A percentile compares a stretch with the other conserved stretches of the same genome.
Conservation (phyloP, 371 early-diverging fungal species). For the Mucor mucedo region DNA sequence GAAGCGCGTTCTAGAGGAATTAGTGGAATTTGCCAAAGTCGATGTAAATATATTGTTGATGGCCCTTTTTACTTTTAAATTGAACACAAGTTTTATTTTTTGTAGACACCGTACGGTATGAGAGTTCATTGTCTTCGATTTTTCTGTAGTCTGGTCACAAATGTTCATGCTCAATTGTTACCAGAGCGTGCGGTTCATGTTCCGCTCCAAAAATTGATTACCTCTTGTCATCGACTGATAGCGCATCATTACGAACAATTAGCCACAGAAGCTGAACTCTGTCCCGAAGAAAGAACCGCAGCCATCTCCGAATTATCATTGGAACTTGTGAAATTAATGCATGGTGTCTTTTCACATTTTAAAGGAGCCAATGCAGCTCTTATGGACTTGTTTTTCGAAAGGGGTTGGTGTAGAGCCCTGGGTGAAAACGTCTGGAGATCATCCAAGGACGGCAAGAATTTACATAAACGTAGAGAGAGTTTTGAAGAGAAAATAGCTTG, state of each 20-base stretch:
- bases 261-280: slow-evolving; percentile 38
- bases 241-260: slow-evolving; percentile 53
- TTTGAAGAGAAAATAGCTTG: slow-evolving; percentile 55
- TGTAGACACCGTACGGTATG: slow-evolving; percentile 59
- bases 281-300: slow-evolving; percentile 51
- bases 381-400: slow-evolving; percentile 58
- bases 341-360: slow-evolving; percentile 56
- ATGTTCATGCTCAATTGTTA: slow-evolving; percentile 55
- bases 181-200: slow-evolving; percentile 61
- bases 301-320: slow-evolving; percentile 53
- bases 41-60: slow-evolving; percentile 37
- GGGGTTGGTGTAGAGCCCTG: slow-evolving; percentile 58
- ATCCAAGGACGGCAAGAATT: slow-evolving; percentile 48
- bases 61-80: background rate
- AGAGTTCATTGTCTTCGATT: slow-evolving; percentile 56
- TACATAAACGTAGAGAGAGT: slow-evolving; percentile 48
- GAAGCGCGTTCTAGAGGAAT: slow-evolving; percentile 52
- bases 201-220: slow-evolving; percentile 54
- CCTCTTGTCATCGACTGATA: slow-evolving; percentile 56
- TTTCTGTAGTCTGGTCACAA: slow-evolving; percentile 53
- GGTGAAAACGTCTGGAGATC: slow-evolving; percentile 59
- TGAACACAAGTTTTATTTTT: background rate
- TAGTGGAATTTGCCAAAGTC: slow-evolving; percentile 58
- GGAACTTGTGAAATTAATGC: slow-evolving; percentile 58
- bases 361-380: slow-evolving; percentile 57